Conservation (phyloP, 495 filamentous ascomycete genomes). For the Aspergillus cavernicola region DNA sequence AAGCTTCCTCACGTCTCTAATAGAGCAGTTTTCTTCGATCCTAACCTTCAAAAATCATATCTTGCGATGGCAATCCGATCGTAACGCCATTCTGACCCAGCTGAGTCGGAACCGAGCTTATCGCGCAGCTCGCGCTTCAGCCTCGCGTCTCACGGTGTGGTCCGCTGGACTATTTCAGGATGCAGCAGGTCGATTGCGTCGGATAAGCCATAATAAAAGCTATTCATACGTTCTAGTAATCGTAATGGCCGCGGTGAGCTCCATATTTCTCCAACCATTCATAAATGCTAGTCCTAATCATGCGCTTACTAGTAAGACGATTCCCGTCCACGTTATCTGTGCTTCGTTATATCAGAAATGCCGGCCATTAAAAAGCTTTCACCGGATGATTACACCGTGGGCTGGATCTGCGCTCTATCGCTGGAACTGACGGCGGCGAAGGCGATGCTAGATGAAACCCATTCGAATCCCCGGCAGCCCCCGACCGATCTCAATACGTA, state of each 20-base stretch:
- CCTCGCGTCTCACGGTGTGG: neutral
- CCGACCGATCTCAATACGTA: constrained; percentile 29
- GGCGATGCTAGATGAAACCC: constrained; percentile 26
- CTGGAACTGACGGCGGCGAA: constrained; percentile 28
- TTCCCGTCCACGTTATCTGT: neutral
- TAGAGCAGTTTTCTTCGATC: neutral
- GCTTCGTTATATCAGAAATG: neutral
- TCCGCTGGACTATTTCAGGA: neutral
- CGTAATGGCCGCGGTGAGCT: neutral
- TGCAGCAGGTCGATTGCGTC: neutral
- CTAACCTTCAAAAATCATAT: neutral
- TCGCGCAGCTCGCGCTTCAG: neutral
- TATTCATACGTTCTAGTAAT: neutral
- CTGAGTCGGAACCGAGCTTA: neutral
- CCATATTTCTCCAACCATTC: neutral
- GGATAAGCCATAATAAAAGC: neutral
- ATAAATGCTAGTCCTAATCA: neutral
- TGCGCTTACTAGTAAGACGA: neutral
- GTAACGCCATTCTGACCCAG: neutral
- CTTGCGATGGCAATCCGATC: neutral
- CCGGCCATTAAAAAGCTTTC: neutral
- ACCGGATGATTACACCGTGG: constrained; percentile 22
- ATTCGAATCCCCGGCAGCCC: constrained; percentile 15
- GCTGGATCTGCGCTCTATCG: constrained; percentile 33
- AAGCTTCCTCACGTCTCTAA: neutral